These are phyloP conservation scores for Pythium utonaiense DNA, from an alignment of 352 stramenopile species.

Conservation along the genomic window DNA sequence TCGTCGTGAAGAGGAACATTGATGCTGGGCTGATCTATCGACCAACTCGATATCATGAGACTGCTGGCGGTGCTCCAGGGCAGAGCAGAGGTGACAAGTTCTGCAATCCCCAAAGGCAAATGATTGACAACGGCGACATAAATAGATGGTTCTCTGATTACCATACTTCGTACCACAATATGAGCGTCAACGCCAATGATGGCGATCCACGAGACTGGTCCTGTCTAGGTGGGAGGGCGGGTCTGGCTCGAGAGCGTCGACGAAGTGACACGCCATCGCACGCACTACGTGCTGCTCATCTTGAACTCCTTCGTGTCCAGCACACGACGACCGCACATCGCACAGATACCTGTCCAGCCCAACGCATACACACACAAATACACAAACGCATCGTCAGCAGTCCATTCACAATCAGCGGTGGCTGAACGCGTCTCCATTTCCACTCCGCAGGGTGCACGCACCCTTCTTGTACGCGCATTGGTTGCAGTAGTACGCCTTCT, in stretches of 20 bases:
- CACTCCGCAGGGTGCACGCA: no score
- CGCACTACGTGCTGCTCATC: conserved; percentile 29
- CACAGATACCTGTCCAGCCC: conserved; percentile 54
- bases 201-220: no score
- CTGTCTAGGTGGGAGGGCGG: no score
- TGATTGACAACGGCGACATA: conserved; percentile 7
- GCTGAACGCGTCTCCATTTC: no score
- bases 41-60: conserved; percentile 2
- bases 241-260: no score
- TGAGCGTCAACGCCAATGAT: neutral
- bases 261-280: no score
- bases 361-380: no score
- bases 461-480: conserved; percentile 81
- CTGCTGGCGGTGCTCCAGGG: neutral
- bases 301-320: conserved; percentile 66
- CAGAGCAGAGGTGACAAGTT: no score
- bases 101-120: neutral
- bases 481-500: conserved; percentile 68
- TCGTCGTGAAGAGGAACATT: conserved; percentile 15
- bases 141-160: conserved; percentile 18
- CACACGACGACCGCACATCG: conserved; percentile 66
- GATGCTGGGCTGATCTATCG: neutral
- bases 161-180: neutral
- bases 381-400: neutral
- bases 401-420: no score